Evolutionary conservation across 2,329 filamentous ascomycete species (phyloP), one percentile per base, ranked within the genome.

Genomic region (Hymenoscyphus repandus): DNA sequence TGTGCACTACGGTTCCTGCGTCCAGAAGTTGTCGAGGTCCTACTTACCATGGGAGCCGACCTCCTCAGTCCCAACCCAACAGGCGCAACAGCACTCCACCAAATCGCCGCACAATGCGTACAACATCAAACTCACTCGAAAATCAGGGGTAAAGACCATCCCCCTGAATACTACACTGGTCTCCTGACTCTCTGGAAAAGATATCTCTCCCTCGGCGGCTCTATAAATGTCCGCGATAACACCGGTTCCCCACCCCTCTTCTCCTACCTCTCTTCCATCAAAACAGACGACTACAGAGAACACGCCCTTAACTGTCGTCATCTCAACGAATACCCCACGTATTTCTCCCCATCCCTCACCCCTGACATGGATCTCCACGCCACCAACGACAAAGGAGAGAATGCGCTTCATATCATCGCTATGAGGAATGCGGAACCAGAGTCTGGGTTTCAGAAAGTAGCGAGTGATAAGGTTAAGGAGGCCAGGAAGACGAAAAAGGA

Each of bases 1-100:
- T 45, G 40, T 41, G 46, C 48, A 32, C 31, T 53, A 49, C 20
- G 47, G 32, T 15, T 54, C 50, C 49, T 58, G 39, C 50, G 54
- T 20, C 45, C 48, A 15, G 38, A 36, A 57, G 41, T 43, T 6
- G n/a, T 48, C 11, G 34, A 51, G 15, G 49, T 27, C 15, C 48
- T 66, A 2, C 30, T 66, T 1, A 40, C 53, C 2, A 48, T 57
- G 6, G 62, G 61, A 1, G 59, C 53, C 9, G 51, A 63, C 40
- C 22, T 61, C 12, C 37, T 58, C 4, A 45, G 54, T 11, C 38
- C 54, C 7, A 58, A 59, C 18, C 54, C 56, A 22, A 48, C 52
- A 41, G 61, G 61, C 11, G 45, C 39, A n/a, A 61, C 22, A 27
- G 22, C 22, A 7, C 22, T 27, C 4, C 22, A 27, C 7, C 22